A percentile compares a stretch with the other conserved stretches of the same genome.
phyloP scores from a whole-genome alignment of 1,284 basidiomycete species.

The Ustilago shanxiensis region DNA sequence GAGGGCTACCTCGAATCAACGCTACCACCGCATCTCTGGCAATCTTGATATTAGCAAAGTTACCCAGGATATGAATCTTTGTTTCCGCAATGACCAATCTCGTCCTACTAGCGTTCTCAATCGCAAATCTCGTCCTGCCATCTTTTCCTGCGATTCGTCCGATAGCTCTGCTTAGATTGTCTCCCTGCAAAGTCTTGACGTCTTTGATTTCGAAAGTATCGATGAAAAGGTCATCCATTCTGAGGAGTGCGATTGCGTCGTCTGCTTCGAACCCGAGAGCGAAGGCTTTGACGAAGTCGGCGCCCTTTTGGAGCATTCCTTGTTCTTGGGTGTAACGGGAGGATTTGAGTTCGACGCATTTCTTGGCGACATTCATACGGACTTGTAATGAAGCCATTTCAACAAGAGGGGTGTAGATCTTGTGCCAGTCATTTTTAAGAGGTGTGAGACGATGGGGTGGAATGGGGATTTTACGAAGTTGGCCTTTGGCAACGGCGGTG shows the following conservation, averaged over 20 bases:
- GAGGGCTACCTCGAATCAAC: constrained; percentile 92
- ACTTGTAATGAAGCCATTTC: constrained; percentile 95
- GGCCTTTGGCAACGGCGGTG: constrained; percentile 53
- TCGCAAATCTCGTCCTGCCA: constrained; percentile 97
- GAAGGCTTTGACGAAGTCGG: constrained; percentile 96
- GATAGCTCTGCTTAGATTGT: constrained; percentile 94
- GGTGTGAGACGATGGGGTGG: constrained; percentile 98
- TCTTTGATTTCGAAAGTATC: constrained; percentile 99
- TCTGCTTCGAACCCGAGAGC: constrained; percentile 86
- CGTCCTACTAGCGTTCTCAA: constrained; percentile 95
- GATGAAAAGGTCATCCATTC: constrained; percentile 95
- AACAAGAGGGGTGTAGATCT: constrained; percentile 94
- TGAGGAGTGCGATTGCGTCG: constrained; percentile 94
- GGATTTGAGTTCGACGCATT: constrained; percentile 93
- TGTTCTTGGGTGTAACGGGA: constrained; percentile 82
- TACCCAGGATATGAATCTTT: constrained; percentile 95
- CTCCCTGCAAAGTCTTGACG: constrained; percentile 96
- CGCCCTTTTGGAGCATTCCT: constrained; percentile 86
- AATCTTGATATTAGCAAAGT: constrained; percentile 96
- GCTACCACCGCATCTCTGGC: constrained; percentile 95
- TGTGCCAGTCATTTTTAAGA: constrained; percentile 96
- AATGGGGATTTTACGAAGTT: constrained; percentile 77
- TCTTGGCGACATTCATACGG: constrained; percentile 91
- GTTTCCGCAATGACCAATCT: constrained; percentile 97
- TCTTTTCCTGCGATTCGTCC: constrained; percentile 98